phyloP scores from a whole-genome alignment of 805 yeast species.

The Scheffersomyces coipomensis region DNA sequence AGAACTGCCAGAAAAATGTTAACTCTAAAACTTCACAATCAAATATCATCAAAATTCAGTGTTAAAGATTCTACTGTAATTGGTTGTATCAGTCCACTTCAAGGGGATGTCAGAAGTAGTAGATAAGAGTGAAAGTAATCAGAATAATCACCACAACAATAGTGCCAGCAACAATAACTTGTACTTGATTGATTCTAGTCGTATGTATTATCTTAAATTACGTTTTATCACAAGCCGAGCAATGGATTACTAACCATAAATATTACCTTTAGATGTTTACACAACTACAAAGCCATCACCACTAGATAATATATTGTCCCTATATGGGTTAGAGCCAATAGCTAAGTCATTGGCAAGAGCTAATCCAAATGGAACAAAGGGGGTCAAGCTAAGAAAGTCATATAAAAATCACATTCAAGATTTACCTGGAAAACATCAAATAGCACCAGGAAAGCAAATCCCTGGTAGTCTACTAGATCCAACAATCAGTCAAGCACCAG shows the following conservation, averaged over 20 bases:
- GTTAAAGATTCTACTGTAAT: too few relatives aligned
- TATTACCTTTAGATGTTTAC: conserved; percentile 6
- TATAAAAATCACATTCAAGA: conserved; percentile 91
- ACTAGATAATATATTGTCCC: conserved; percentile 61
- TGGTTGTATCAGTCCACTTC: too few relatives aligned
- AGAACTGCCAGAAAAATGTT: too few relatives aligned
- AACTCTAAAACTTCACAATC: too few relatives aligned
- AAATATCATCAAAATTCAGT: too few relatives aligned
- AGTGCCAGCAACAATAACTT: conserved; percentile 9
- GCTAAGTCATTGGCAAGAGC: conserved; percentile 83
- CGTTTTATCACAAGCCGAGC: background rate
- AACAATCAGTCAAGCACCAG: conserved; percentile 34
- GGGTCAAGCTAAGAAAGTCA: conserved; percentile 89
- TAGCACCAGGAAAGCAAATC: conserved; percentile 36
- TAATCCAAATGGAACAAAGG: conserved; percentile 85
- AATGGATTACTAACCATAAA: background rate
- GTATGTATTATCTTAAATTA: conserved; percentile 10
- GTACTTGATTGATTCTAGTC: conserved; percentile 17
- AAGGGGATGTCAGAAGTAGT: too few relatives aligned
- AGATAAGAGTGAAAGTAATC: too few relatives aligned
- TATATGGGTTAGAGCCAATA: conserved; percentile 65
- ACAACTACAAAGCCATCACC: conserved; percentile 64
- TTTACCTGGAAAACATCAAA: conserved; percentile 73
- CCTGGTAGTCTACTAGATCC: conserved; percentile 40
- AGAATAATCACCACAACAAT: too few relatives aligned